phyloP scores from a whole-genome alignment of 2,329 filamentous ascomycete species.

The Pseudocercospora macadamiae region DNA sequence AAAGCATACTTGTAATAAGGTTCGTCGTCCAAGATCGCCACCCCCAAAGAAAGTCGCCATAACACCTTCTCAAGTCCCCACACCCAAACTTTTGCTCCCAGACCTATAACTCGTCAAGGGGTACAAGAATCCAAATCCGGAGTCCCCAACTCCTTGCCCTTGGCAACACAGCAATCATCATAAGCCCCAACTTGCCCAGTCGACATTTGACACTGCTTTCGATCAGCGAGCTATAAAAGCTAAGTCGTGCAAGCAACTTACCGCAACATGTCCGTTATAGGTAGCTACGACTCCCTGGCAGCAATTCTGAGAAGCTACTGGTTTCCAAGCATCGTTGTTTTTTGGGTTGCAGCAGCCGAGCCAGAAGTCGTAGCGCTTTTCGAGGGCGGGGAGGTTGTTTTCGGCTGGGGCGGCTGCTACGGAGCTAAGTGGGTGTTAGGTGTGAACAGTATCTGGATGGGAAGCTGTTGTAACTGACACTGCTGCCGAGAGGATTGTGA shows the following conservation, averaged over 20 bases:
- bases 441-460: no score
- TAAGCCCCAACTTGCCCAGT: neutral
- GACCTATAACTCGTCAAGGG: no score
- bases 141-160: neutral
- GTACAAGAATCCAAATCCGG: neutral
- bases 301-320: neutral
- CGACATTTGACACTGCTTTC: neutral
- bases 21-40: no score
- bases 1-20: no score
- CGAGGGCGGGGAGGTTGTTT: neutral
- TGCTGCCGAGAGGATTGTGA: neutral
- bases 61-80: no score
- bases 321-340: constrained; percentile 1
- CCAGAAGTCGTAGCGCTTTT: constrained; percentile 4
- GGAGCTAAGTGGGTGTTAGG: no score
- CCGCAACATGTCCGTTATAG: neutral
- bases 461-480: no score
- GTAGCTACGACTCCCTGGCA: neutral
- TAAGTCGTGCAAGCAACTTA: neutral
- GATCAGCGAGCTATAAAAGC: no score
- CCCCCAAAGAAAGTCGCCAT: no score
- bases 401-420: neutral
- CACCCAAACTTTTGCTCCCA: no score
- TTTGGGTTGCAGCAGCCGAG: neutral
- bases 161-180: neutral